Percentiles rank a stretch among this genome's conserved stretches.
phyloP scores from a whole-genome alignment of 331 rosid genomes.

The Saraca asoca region DNA sequence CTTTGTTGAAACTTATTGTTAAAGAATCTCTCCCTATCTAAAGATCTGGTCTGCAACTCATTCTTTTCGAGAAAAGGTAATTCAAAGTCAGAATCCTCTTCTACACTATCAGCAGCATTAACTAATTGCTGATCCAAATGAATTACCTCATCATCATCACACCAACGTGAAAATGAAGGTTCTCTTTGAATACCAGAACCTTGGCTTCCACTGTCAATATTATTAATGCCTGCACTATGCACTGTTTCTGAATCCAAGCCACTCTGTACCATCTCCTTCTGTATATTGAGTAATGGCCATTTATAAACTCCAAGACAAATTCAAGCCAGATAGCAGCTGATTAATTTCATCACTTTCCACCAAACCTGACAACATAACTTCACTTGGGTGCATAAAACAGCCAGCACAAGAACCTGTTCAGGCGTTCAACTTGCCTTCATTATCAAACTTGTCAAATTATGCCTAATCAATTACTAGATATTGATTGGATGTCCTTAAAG shows the following conservation, averaged over 20 bases:
- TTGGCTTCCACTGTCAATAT: constrained; percentile 40
- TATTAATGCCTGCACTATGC: constrained; percentile 35
- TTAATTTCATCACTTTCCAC: constrained; percentile 30
- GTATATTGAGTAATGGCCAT: constrained; percentile 40
- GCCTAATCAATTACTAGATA: background rate
- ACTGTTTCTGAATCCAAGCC: constrained; percentile 48
- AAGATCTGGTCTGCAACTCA: constrained; percentile 43
- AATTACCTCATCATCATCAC: constrained; percentile 52
- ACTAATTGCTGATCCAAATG: constrained; percentile 44
- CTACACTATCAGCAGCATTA: constrained; percentile 46
- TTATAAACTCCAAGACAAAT: constrained; percentile 30
- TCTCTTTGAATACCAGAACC: constrained; percentile 54
- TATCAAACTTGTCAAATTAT: constrained; percentile 20
- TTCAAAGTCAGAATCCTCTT: constrained; percentile 62
- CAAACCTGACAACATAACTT: constrained; percentile 35
- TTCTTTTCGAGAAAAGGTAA: constrained; percentile 52
- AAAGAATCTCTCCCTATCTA: constrained; percentile 41
- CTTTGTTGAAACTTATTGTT: constrained; percentile 44
- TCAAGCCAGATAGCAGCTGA: constrained; percentile 32
- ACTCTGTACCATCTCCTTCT: constrained; percentile 47
- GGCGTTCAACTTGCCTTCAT: constrained; percentile 20
- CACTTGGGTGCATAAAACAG: constrained; percentile 25
- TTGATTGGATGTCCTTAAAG: background rate
- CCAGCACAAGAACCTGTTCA: constrained; percentile 28
- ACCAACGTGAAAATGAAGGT: constrained; percentile 77